Base-by-base conservation (phyloP, 1,284 basidiomycete species). In the Exobasidium cylindrosporum region DNA sequence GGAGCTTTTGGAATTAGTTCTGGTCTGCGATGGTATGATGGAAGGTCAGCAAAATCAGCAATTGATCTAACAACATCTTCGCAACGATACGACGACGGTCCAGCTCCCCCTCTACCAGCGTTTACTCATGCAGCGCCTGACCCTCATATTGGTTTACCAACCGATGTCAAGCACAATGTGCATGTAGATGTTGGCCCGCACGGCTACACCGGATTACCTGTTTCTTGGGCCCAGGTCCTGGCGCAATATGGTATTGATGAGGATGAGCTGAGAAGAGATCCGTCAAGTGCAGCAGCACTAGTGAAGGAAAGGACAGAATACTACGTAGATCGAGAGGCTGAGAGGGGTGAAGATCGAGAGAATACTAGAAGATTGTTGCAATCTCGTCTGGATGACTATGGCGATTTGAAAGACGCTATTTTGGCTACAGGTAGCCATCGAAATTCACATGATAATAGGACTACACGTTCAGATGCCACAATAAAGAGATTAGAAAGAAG, bases 101-200 rank as follows among this genome's bases (percentile, higher is more conserved):
- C 14, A 14, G 53, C 53, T 26, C 29, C 32, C 2, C 53, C 53
- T 2, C 17, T 29, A 3, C 40, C 53, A 2, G 4, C 17, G n/a
- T 13, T 55, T n/a, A 17, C 14, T 14, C 35, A 10, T 40, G 35
- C 35, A 40, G 7, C 35, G 17, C 53, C 53, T 45, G 72, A 74
- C 44, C 65, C 72, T 2, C 56, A 50, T n/a, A 74, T 74, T 44
- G 62, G 72, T 14, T 59, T 73, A 13, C 72, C 72, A 13, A 73
- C 62, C 56, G 58, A 67, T 45, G 71, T 74, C 57, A 47, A 65
- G 1, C 72, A 74, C 64, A 74, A 74, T 28, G 72, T 74, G 3
- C 72, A 74, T 56, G 72, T 74, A 43, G 70, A 74, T 29, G 52
- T 74, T 24, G 70, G 70, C 23, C 72, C 72, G 26, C 63, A 68